These are phyloP conservation scores for Suhomyces guaymorum DNA, from an alignment of 1,139 yeast genomes.

Conservation along the genomic window DNA sequence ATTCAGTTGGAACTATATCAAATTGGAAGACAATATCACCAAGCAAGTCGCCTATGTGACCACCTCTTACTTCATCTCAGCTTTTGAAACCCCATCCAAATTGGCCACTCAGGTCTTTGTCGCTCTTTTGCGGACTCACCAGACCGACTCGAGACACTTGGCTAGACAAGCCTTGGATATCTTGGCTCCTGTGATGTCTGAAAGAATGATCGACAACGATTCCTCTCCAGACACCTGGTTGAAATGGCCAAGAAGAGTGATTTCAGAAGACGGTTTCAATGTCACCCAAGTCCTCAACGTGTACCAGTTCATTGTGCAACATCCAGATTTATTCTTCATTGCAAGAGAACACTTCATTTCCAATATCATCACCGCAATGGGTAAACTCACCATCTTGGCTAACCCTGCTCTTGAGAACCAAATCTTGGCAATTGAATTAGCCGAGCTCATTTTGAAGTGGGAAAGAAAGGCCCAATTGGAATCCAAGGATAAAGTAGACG, in stretches of 20 bases:
- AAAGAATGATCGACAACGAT: constrained; percentile 59
- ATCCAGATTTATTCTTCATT: constrained; percentile 78
- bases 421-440: constrained; percentile 81
- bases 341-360: constrained; percentile 90
- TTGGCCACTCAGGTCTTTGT: constrained; percentile 91
- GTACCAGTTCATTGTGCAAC: constrained; percentile 86
- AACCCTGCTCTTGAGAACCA: constrained; percentile 84
- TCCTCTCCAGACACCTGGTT: constrained; percentile 72
- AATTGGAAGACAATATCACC: constrained; percentile 83
- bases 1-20: constrained; percentile 92
- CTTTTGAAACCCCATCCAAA: constrained; percentile 86
- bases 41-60: constrained; percentile 94
- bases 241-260: constrained; percentile 90
- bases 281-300: constrained; percentile 84
- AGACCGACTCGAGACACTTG: constrained; percentile 77
- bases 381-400: constrained; percentile 79
- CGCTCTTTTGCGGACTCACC: constrained; percentile 82
- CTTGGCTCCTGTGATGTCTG: constrained; percentile 85
- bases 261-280: constrained; percentile 86
- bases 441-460: constrained; percentile 85
- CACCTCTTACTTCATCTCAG: constrained; percentile 81
- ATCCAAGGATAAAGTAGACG: constrained; percentile 18
- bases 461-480: constrained; percentile 54
- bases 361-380: constrained; percentile 92
- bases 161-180: constrained; percentile 87